Evolutionary conservation across 1,139 yeast genomes (phyloP).

Genomic region (Candida pseudoviswanathii): DNA sequence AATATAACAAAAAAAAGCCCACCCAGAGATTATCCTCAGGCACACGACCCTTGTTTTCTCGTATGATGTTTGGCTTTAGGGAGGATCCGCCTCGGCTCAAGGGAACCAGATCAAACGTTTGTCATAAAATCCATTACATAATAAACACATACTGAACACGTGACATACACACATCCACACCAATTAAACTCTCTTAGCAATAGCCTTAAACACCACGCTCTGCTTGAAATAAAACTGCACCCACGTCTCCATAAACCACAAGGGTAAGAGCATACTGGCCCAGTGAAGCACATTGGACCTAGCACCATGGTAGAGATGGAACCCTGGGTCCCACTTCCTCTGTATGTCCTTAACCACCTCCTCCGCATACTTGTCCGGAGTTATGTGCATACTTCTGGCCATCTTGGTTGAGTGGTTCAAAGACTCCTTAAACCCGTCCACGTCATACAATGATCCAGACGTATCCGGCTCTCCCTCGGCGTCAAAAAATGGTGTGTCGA

Average conservation of each 20-base stretch:
- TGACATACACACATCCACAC: no score
- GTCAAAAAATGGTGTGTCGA: slow-evolving; percentile 36
- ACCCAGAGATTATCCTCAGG: no score
- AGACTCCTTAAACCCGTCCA: slow-evolving; percentile 33
- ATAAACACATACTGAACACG: no score
- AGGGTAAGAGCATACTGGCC: slow-evolving; percentile 27
- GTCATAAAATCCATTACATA: no score
- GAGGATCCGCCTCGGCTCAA: no score
- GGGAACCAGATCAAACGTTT: no score
- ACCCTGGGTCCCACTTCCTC: slow-evolving; percentile 24
- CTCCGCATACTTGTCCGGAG: slow-evolving; percentile 33
- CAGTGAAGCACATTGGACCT: slow-evolving; percentile 25
- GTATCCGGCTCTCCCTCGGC: slow-evolving; percentile 11
- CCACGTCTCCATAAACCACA: slow-evolving; percentile 30
- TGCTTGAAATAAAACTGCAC: slow-evolving; percentile 34
- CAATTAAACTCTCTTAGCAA: no score
- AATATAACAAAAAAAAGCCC: no score
- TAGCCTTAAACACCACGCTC: slow-evolving; percentile 21
- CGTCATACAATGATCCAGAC: slow-evolving; percentile 27
- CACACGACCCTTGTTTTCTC: no score
- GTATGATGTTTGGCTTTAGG: no score
- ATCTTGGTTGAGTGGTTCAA: slow-evolving; percentile 24
- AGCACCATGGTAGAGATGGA: slow-evolving; percentile 35
- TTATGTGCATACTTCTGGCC: slow-evolving; percentile 28
- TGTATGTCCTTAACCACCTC: slow-evolving; percentile 28